Evolutionary conservation across 345 rosid species (phyloP).

Genomic region (Eutrema heterophyllum): DNA sequence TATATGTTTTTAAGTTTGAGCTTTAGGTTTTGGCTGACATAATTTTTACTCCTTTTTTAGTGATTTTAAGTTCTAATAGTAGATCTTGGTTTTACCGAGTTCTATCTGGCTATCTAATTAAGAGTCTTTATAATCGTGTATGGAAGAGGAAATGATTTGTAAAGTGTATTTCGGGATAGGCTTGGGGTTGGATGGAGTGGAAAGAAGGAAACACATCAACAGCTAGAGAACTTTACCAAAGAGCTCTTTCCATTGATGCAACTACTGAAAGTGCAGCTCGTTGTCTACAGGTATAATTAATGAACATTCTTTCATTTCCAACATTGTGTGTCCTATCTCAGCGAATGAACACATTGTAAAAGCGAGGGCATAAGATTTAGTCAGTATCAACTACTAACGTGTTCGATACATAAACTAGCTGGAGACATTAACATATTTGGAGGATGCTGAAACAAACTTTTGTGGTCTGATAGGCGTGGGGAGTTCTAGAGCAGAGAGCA

Average conservation of each 20-base stretch:
- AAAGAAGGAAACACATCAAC: conserved; percentile 80
- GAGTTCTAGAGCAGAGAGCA: conserved; percentile 86
- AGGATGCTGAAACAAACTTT: background rate
- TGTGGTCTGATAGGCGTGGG: conserved; percentile 71
- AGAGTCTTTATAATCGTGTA: conserved; percentile 1
- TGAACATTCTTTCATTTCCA: background rate
- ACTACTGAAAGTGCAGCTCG: conserved; percentile 85
- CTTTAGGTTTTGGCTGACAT: background rate
- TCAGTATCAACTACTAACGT: background rate
- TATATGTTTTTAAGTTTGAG: background rate
- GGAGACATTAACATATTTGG: background rate
- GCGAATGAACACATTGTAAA: background rate
- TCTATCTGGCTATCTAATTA: background rate
- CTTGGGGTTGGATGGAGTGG: conserved; percentile 99
- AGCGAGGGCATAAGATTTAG: background rate
- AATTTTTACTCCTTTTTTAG: background rate
- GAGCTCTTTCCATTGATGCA: conserved; percentile 67
- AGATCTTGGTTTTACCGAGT: background rate
- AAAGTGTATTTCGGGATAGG: conserved; percentile 42
- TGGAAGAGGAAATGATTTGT: conserved; percentile 12
- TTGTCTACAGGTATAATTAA: conserved; percentile 68
- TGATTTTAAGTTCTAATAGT: background rate
- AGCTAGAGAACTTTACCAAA: conserved; percentile 80
- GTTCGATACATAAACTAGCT: background rate
- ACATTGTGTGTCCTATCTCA: background rate